phyloP scores from a whole-genome alignment of 2,329 filamentous ascomycete genomes.

The Pleoardoris graminearum region DNA sequence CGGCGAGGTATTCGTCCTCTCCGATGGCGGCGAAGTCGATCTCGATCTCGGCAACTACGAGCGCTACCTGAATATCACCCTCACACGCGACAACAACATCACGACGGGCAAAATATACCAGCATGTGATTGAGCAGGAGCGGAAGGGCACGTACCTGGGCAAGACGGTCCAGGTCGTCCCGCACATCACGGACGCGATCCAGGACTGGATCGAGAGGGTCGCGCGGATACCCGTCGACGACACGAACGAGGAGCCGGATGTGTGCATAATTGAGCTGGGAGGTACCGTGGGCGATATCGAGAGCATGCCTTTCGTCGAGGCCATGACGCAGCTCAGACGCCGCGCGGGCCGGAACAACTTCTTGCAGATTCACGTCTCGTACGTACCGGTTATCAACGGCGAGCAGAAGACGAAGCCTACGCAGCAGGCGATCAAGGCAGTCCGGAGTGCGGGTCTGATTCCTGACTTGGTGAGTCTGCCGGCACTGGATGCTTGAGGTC shows the following conservation, averaged over 20 bases:
- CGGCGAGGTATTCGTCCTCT: constrained; percentile 86
- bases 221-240: constrained; percentile 85
- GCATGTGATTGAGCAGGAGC: constrained; percentile 77
- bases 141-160: constrained; percentile 78
- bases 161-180: constrained; percentile 90
- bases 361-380: constrained; percentile 84
- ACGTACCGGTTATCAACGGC: constrained; percentile 74
- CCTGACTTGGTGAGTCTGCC: constrained; percentile 59
- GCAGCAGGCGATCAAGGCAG: constrained; percentile 82
- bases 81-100: constrained; percentile 90
- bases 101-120: constrained; percentile 97
- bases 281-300: constrained; percentile 82
- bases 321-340: constrained; percentile 75
- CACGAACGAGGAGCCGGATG: constrained; percentile 78
- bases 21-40: constrained; percentile 78
- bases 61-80: constrained; percentile 78
- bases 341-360: constrained; percentile 78
- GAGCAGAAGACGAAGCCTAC: constrained; percentile 98
- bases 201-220: constrained; percentile 89
- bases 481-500: too few relatives aligned
- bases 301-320: constrained; percentile 85
- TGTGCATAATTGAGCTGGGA: constrained; percentile 80
- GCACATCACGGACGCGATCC: constrained; percentile 87
- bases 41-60: constrained; percentile 78
- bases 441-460: constrained; percentile 74